Base-by-base conservation (phyloP, 495 filamentous ascomycete species). In the Geopyxis carbonaria region DNA sequence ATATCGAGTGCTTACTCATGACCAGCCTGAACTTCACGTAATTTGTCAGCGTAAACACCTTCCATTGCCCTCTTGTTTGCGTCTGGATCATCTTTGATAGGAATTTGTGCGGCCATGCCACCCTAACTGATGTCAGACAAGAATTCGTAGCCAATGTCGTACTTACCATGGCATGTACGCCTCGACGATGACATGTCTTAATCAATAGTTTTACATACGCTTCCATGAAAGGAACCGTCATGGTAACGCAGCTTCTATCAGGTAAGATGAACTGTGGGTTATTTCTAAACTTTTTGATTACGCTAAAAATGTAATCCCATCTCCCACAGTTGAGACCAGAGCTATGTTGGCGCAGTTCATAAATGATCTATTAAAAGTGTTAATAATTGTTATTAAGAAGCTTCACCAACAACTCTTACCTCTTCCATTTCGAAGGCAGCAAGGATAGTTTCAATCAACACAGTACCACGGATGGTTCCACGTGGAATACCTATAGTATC, bases 381-480 rank as follows among this genome's bases (percentile, higher is more conserved):
- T n/a, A n/a, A n/a, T n/a, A n/a, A n/a, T n/a, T n/a, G n/a, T 34
- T 2, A 31, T 56, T 18, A 55, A 46, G 23, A 10, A 24, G 8
- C 20, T 40, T 28, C 8, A 5, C 18, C 22, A n/a, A 16, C 19
- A 8, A 4, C 11, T 23, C 36, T 43, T 48, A 66, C 67, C 62
- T 97, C 89, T 43, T 99, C 89, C 89, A 99, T 99, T 67, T 99
- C 91, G 51, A 99, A 99, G n/a, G 85, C 91, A 22, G 91, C 89
- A 18, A 83, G 66, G 62, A 99, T 95, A 41, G 89, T 99, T 70
- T 99, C 89, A 59, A 99, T 94, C 48, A 99, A 65, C 14, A 99
- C 89, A 2, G 89, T 99, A 45, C 73, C 91, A 50, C 89, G 76
- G 62, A 95, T 93, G 19, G 85, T 94, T 19, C 91, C 91, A 34